Evolutionary conservation across 805 yeast species (phyloP).

Genomic region (Saccharomycopsis amapae): DNA sequence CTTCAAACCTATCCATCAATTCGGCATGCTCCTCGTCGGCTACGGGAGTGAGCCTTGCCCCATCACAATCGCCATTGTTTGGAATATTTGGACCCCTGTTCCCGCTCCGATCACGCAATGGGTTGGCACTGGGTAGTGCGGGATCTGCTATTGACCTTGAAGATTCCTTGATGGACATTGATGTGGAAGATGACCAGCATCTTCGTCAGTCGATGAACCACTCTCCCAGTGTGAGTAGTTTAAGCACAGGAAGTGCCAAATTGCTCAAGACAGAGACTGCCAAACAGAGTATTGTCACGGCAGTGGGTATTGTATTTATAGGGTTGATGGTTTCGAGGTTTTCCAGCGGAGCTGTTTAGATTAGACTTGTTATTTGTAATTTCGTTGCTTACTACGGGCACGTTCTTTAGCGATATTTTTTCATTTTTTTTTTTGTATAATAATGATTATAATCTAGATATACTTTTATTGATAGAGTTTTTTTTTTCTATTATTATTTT

Average conservation of each 20-base stretch:
- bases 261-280: slow-evolving; percentile 4
- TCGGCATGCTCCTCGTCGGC: background rate
- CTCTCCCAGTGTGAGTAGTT: too few species aligned
- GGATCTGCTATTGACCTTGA: background rate
- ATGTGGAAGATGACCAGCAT: slow-evolving; percentile 1
- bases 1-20: slow-evolving; percentile 6
- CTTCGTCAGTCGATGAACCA: background rate
- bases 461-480: too few species aligned
- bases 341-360: background rate
- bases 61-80: slow-evolving; percentile 9
- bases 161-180: slow-evolving; percentile 7
- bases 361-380: too few species aligned
- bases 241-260: background rate
- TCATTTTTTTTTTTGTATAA: too few species aligned
- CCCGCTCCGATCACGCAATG: slow-evolving; percentile 1
- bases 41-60: background rate
- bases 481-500: too few species aligned
- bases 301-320: slow-evolving; percentile 15
- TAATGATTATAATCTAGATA: background rate
- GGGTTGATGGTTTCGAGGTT: slow-evolving; percentile 14
- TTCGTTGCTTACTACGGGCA: too few species aligned
- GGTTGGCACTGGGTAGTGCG: background rate
- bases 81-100: slow-evolving; percentile 10
- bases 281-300: slow-evolving; percentile 11
- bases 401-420: background rate